Evolutionary conservation across 495 filamentous ascomycete genomes (phyloP), one percentile per base, ranked within the genome.

Genomic region (Jackrogersella multiformis): DNA sequence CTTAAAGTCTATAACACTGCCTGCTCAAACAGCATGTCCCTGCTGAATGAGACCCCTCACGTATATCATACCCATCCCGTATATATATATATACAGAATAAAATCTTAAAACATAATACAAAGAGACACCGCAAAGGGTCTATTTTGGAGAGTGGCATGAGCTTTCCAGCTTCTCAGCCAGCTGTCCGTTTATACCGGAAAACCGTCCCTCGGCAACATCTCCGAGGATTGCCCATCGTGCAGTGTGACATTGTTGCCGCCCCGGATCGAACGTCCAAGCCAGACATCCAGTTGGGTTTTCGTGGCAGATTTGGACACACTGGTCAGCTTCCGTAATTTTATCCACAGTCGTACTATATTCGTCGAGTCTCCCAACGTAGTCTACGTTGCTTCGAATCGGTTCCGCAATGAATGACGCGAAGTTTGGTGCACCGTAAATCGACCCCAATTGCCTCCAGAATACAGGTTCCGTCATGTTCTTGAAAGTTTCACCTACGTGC

Each of bases 211-310:
- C 52, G 45, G 74, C 64, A 24, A 60, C 30, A 51, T 74, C 65
- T 42, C 81, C 81, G 0, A 84, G 66, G 46, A 79, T 78, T 56
- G 80, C 75, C 80, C 80, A 84, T 28, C 77, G 75, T 13, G 77
- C 79, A 24, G 74, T 46, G 38, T 77, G 66, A 56, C 81, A 84
- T 13, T 56, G 42, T 30, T 51, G 42, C 2, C 61, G 62, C 16
- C 45, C 45, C 2, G 64, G 53, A 20, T 82, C 77, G 69, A 77
- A 84, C 9, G 76, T 76, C 81, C 81, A 84, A 18, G 80, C 80
- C 36, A 84, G 53, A 39, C 79, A 84, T 8, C 8, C 60, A 5
- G 51, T 39, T 8, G 56, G 26, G 1, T 66, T 63, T 35, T 68
- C 57, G 9, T 64, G 45, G 66, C 78, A 82, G 4, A 76, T 70